These are phyloP conservation scores for Arthrobotrys musiformis DNA, from an alignment of 2,329 filamentous ascomycete genomes.

Conservation along the genomic window DNA sequence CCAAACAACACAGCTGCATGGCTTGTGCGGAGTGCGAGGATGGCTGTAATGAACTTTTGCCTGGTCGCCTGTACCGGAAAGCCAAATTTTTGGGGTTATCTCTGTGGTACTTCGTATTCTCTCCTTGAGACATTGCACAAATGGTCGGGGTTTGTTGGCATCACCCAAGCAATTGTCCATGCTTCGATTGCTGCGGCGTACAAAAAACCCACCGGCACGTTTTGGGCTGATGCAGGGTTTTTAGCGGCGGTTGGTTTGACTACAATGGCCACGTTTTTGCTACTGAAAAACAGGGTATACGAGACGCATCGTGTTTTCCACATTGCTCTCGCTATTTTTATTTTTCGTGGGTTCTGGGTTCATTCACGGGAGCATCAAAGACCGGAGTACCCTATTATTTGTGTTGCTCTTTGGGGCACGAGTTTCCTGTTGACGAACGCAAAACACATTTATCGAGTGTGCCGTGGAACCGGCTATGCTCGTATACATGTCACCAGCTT, in stretches of 20 bases:
- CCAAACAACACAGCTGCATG: not conserved
- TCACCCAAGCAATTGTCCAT: not conserved
- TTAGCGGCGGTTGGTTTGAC: not conserved
- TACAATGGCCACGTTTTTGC: not conserved
- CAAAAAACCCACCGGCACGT: not conserved
- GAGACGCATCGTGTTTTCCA: conserved; percentile 1
- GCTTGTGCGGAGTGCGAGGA: not conserved
- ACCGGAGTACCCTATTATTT: not conserved
- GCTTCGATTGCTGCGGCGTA: not conserved
- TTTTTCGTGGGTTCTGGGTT: not conserved
- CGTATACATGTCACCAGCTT: not conserved
- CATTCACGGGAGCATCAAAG: not conserved
- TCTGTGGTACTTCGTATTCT: not conserved
- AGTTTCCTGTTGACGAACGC: not conserved
- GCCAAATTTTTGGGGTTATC: not conserved
- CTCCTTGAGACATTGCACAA: not conserved
- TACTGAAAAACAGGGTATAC: not conserved
- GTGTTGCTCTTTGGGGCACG: not conserved
- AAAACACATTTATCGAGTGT: not conserved
- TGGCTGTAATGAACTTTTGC: not conserved
- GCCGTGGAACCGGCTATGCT: not conserved
- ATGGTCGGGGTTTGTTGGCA: not conserved
- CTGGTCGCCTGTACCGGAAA: not conserved
- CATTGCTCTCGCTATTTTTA: not conserved
- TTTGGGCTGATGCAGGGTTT: not conserved